Percentiles rank a stretch among this genome's conserved stretches.
phyloP scores from a whole-genome alignment of 2,329 filamentous ascomycete species.

The Hypoxylon sp. region DNA sequence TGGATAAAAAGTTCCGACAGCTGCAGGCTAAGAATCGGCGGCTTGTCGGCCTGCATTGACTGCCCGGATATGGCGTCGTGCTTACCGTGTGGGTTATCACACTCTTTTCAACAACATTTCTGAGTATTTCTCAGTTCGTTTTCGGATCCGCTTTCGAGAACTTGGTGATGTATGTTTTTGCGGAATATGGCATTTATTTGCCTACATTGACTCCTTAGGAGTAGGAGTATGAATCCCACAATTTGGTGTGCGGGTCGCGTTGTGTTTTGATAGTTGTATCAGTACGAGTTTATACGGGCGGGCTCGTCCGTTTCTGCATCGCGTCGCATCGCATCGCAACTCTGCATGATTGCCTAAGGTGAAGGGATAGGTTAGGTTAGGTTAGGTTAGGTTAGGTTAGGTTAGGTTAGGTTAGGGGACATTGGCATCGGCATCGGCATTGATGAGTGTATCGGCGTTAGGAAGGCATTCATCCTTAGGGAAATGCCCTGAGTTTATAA shows the following conservation, averaged over 20 bases:
- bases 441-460: background rate
- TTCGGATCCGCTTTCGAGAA: background rate
- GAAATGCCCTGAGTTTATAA: no score
- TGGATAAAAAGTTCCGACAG: conserved; percentile 56
- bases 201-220: background rate
- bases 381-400: background rate
- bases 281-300: conserved; percentile 1
- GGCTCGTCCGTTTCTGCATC: background rate
- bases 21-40: conserved; percentile 53
- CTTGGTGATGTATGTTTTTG: conserved; percentile 4
- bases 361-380: background rate
- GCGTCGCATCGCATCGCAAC: background rate
- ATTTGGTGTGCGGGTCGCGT: background rate
- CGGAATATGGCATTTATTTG: conserved; percentile 8
- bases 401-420: background rate
- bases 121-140: conserved; percentile 15
- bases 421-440: background rate
- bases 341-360: background rate
- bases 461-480: background rate
- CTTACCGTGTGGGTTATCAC: conserved; percentile 21
- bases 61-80: conserved; percentile 42
- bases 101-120: conserved; percentile 10
- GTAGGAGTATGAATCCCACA: background rate
- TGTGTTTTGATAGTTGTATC: conserved; percentile 14
- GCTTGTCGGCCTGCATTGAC: conserved; percentile 53